A percentile compares a stretch with the other conserved stretches of the same genome.
phyloP scores from a whole-genome alignment of 1,284 basidiomycete species.

The Sporisorium reilianum region DNA sequence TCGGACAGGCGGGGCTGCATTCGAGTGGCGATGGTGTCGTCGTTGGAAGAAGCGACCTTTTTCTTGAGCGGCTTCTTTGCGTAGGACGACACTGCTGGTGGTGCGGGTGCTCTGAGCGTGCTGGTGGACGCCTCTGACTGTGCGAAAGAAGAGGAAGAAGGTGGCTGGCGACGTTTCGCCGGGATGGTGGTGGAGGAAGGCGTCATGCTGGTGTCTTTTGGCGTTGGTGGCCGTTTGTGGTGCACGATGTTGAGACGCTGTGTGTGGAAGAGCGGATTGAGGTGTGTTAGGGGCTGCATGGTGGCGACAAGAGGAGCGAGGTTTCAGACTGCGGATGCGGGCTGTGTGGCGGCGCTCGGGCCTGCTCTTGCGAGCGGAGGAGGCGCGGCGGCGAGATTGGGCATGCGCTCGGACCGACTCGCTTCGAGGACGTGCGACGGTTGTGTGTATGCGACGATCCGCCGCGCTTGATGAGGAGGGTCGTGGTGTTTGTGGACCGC shows the following conservation, averaged over 20 bases:
- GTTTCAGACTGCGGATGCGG: neutral
- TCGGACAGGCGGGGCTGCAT: slow-evolving; percentile 44
- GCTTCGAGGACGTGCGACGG: too few relatives aligned
- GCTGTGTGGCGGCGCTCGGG: slow-evolving; percentile 9
- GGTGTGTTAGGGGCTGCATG: slow-evolving; percentile 35
- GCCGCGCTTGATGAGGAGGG: neutral
- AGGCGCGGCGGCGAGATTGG: neutral
- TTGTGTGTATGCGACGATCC: neutral
- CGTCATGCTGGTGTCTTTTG: slow-evolving; percentile 1
- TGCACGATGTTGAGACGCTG: slow-evolving; percentile 1
- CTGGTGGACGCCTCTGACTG: slow-evolving; percentile 21
- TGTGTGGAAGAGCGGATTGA: slow-evolving; percentile 23
- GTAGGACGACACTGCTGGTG: neutral
- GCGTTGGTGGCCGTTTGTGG: neutral
- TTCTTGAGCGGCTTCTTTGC: slow-evolving; percentile 27
- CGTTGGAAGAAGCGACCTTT: slow-evolving; percentile 32
- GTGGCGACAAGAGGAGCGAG: neutral
- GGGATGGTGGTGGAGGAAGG: slow-evolving; percentile 13
- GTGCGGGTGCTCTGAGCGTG: neutral
- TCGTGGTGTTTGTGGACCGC: neutral
- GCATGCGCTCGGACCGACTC: slow-evolving; percentile 8
- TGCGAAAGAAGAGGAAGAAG: slow-evolving; percentile 17
- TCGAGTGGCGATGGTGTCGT: slow-evolving; percentile 36
- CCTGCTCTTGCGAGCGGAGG: slow-evolving; percentile 10
- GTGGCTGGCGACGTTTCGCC: slow-evolving; percentile 33